Conservation (phyloP, 768 basidiomycete genomes). For the Ephemerocybe angulata region DNA sequence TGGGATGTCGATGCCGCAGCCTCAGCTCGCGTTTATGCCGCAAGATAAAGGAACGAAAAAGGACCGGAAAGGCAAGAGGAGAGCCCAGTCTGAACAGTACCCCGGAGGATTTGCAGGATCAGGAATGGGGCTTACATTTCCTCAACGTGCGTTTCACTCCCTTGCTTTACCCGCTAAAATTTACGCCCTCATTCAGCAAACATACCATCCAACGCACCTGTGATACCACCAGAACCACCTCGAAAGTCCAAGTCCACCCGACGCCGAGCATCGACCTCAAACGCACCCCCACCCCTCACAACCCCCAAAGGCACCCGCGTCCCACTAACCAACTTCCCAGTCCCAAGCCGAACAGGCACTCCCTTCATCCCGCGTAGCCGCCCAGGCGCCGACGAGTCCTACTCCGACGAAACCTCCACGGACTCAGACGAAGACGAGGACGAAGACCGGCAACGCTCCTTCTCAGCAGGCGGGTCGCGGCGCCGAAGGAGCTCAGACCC, state of each 20-base stretch:
- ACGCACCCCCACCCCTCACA: conserved; percentile 13
- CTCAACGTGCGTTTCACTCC: conserved; percentile 13
- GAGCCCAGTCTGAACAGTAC: conserved; percentile 24
- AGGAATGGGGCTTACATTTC: conserved; percentile 12
- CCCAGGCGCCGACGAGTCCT: conserved; percentile 18
- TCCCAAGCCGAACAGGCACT: conserved; percentile 21
- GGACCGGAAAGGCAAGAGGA: conserved; percentile 10
- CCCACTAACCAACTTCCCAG: conserved; percentile 10
- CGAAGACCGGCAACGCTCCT: conserved; percentile 2
- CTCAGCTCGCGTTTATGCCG: conserved; percentile 20
- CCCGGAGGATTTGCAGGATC: conserved; percentile 20
- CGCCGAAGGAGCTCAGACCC: neutral
- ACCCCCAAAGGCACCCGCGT: conserved; percentile 4
- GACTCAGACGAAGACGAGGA: neutral
- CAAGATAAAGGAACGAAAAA: conserved; percentile 15
- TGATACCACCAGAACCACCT: conserved; percentile 8
- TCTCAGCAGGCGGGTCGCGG: conserved; percentile 3
- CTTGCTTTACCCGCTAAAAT: neutral
- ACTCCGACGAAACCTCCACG: conserved; percentile 15
- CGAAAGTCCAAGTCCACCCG: conserved; percentile 4
- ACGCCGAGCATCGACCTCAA: conserved; percentile 3
- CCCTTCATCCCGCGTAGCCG: conserved; percentile 23
- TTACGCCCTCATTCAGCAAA: conserved; percentile 4
- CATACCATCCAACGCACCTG: conserved; percentile 5
- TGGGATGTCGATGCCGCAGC: conserved; percentile 19